A percentile compares a stretch with the other conserved stretches of the same genome.
Conservation (phyloP, 1,284 basidiomycete species). For the Filobasidium uniguttulatum region DNA sequence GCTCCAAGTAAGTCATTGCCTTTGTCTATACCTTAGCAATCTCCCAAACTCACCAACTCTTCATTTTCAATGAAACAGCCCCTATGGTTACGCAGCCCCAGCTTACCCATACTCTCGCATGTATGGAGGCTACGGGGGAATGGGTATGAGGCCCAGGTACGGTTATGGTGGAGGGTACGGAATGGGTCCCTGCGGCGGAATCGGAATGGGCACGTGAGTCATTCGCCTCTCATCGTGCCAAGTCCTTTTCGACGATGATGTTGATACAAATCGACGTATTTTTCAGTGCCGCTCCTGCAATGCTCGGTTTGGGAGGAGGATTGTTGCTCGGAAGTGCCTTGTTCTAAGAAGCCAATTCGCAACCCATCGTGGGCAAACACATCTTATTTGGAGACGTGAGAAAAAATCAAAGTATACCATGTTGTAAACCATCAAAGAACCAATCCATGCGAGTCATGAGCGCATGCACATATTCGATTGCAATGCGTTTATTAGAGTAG, state of each 20-base stretch:
- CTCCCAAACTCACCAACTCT: slow-evolving; percentile 19
- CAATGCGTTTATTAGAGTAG: too few relatives aligned
- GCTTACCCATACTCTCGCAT: slow-evolving; percentile 18
- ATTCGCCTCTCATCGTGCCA: neutral
- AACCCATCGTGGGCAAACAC: too few relatives aligned
- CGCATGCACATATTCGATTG: too few relatives aligned
- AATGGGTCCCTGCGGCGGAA: slow-evolving; percentile 16
- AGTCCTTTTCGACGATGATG: neutral
- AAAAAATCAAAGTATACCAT: too few relatives aligned
- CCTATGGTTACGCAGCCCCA: slow-evolving; percentile 20
- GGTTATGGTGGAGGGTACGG: slow-evolving; percentile 23
- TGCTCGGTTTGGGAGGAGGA: slow-evolving; percentile 24
- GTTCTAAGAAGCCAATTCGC: too few relatives aligned
- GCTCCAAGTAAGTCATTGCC: slow-evolving; percentile 1
- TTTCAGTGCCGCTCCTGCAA: slow-evolving; percentile 7
- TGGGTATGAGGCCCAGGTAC: slow-evolving; percentile 11
- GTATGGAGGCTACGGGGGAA: slow-evolving; percentile 18
- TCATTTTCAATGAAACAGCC: slow-evolving; percentile 7
- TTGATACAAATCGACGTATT: neutral
- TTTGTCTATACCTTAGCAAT: neutral
- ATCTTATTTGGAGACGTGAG: too few relatives aligned
- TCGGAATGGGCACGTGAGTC: slow-evolving; percentile 15
- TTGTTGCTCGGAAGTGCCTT: slow-evolving; percentile 20
- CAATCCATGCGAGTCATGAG: too few relatives aligned
- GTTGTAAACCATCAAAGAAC: too few relatives aligned